Conservation (phyloP, 192 early-diverging fungal species). For the Phycomyces nitens region DNA sequence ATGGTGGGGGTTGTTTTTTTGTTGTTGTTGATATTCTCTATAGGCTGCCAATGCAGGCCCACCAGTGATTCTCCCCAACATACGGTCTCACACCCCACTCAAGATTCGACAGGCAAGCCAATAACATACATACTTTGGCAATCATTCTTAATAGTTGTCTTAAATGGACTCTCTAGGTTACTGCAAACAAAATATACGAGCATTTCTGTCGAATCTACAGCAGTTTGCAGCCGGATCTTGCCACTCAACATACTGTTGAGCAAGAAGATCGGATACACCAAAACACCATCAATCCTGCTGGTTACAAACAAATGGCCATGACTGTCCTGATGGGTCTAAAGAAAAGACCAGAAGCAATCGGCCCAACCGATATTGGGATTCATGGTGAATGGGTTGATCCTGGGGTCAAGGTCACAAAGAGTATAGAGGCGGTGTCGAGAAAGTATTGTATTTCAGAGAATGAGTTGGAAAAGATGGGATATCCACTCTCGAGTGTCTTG, state of each 20-base stretch:
- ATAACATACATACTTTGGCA: background rate
- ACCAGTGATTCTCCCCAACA: constrained; percentile 39
- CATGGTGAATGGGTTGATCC: constrained; percentile 54
- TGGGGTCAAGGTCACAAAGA: background rate
- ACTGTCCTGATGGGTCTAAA: constrained; percentile 51
- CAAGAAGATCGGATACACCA: constrained; percentile 44
- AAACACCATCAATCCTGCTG: constrained; percentile 37
- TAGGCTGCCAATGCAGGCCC: constrained; percentile 29
- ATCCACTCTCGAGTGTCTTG: constrained; percentile 33
- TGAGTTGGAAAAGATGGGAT: constrained; percentile 35
- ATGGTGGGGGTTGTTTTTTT: no score
- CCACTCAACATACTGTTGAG: constrained; percentile 49
- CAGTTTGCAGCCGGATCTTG: constrained; percentile 30
- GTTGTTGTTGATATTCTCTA: no score
- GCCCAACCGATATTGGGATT: constrained; percentile 54
- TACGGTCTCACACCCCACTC: constrained; percentile 36
- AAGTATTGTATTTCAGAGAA: constrained; percentile 22
- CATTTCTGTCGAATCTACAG: constrained; percentile 61
- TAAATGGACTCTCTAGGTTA: constrained; percentile 6
- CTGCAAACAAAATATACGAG: constrained; percentile 40
- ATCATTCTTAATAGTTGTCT: no score
- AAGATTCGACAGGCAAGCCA: constrained; percentile 37
- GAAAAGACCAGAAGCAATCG: constrained; percentile 45
- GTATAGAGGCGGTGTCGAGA: background rate
- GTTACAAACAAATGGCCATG: constrained; percentile 46